Evolutionary conservation across 768 basidiomycete species (phyloP), one percentile per base, ranked within the genome.

Genomic region (Kwoniella dejecticola): DNA sequence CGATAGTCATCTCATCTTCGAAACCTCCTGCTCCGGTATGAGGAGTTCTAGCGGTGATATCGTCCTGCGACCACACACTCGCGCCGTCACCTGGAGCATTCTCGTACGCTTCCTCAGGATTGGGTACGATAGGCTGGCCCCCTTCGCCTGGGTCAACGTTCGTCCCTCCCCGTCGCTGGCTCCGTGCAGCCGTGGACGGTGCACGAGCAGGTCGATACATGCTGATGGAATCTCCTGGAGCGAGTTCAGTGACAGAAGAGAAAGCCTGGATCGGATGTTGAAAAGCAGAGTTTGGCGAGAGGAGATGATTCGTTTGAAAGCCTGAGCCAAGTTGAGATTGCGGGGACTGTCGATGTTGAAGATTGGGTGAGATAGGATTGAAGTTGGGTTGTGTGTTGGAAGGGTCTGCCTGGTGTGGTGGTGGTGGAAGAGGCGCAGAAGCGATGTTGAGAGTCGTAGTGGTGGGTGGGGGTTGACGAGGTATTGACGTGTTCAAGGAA

Each of bases 141-240:
- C 17, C 52, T n/a, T 60, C 58, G 33, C 52, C 66, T 2, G 60
- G 67, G 49, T 75, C 71, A 19, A 73, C 67, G 49, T 76, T 70
- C 1, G 74, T 76, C 3, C 71, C 74, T 2, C 68, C 74, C n/a
- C 60, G 42, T 26, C 70, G 50, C 27, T 48, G 29, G n/a, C 66
- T 61, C 19, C 57, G 41, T 13, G 52, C 52, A 13, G 62, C 58
- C 30, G 52, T 36, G 36, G 59, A 60, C 5, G 70, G 65, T 31
- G 62, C 56, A 27, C 69, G 52, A 10, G 60, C 55, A 1, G 67
- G 70, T 31, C 69, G 56, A 49, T 74, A 74, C 72, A 74, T 74
- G 48, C 65, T 67, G 21, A 71, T 58, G 21, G 64, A 67, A 46
- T 74, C 73, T 11, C 45, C 42, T 6, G 70, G 70, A 13, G 48